Evolutionary conservation across 768 basidiomycete species (phyloP).

Genomic region (Lactarius indigo): DNA sequence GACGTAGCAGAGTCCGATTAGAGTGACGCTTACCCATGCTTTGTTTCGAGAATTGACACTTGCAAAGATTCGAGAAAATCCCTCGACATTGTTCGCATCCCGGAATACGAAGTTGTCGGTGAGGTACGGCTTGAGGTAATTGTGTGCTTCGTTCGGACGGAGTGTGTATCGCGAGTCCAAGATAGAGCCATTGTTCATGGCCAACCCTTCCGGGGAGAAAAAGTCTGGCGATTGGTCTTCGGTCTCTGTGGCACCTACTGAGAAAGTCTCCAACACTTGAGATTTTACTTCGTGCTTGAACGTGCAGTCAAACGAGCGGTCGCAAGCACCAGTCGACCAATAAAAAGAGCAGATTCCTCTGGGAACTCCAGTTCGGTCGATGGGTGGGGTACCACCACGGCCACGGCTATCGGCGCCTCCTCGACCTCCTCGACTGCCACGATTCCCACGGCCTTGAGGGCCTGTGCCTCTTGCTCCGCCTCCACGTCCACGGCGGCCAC

Average conservation of each 20-base stretch:
- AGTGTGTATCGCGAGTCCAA: slow-evolving; percentile 17
- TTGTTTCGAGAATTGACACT: slow-evolving; percentile 29
- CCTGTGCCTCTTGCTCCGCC: too few species aligned
- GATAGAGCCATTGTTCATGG: slow-evolving; percentile 22
- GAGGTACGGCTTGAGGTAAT: slow-evolving; percentile 29
- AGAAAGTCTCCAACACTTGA: background rate
- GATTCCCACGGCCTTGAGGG: slow-evolving; percentile 3
- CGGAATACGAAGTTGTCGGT: slow-evolving; percentile 29
- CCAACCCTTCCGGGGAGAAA: slow-evolving; percentile 27
- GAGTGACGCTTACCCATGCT: slow-evolving; percentile 26
- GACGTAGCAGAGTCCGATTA: background rate
- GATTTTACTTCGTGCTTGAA: slow-evolving; percentile 29
- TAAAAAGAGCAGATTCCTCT: slow-evolving; percentile 30
- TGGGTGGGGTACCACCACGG: slow-evolving; percentile 3
- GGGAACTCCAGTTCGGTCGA: slow-evolving; percentile 20
- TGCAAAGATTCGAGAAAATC: slow-evolving; percentile 29
- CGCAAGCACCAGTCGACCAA: slow-evolving; percentile 32
- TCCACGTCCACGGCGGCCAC: background rate
- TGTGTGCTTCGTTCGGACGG: slow-evolving; percentile 30
- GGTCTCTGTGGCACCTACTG: background rate
- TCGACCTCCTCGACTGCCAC: slow-evolving; percentile 18
- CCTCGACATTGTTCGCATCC: slow-evolving; percentile 26
- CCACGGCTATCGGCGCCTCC: slow-evolving; percentile 24
- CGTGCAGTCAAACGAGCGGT: slow-evolving; percentile 29
- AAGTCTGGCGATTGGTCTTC: slow-evolving; percentile 24